phyloP scores from a whole-genome alignment of 169 alveolate genomes.

The Amoebophrya sp. region DNA sequence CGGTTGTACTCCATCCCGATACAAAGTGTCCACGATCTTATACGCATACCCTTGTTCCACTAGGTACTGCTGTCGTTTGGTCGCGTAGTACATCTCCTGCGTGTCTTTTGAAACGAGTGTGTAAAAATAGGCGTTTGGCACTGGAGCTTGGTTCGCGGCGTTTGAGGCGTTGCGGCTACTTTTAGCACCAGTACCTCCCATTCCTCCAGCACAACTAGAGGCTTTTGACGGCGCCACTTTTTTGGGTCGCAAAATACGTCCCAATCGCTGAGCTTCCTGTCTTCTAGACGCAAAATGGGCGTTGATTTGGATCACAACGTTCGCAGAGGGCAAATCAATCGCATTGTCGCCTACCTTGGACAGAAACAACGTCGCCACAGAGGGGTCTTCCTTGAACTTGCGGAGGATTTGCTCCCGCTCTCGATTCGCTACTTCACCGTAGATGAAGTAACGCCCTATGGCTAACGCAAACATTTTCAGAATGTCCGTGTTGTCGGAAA shows the following conservation, averaged over 20 bases:
- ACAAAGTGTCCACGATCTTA: not conserved
- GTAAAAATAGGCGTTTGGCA: conserved; percentile 90
- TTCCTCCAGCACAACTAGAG: too few relatives aligned
- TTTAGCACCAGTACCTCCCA: too few relatives aligned
- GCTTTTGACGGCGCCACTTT: conserved; percentile 54
- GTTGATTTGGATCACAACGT: conserved; percentile 96
- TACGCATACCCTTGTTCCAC: conserved; percentile 80
- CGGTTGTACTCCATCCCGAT: not conserved
- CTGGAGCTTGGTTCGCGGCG: conserved; percentile 34
- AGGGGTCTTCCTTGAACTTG: conserved; percentile 70
- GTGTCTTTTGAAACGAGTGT: conserved; percentile 94
- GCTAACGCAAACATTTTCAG: conserved; percentile 79
- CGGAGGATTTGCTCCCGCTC: conserved; percentile 64
- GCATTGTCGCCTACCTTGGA: conserved; percentile 99
- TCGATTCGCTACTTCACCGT: conserved; percentile 48
- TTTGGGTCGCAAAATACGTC: conserved; percentile 99
- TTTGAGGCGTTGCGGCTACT: not conserved
- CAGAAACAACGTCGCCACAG: conserved; percentile 74
- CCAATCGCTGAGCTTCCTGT: conserved; percentile 98
- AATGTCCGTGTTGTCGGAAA: conserved; percentile 95
- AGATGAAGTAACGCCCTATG: conserved; percentile 53
- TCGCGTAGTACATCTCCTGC: conserved; percentile 72
- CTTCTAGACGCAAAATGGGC: conserved; percentile 96
- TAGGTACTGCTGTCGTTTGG: conserved; percentile 91
- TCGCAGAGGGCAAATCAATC: conserved; percentile 97